Conservation (phyloP, 2,329 filamentous ascomycete species). For the Beauveria asiatica region DNA sequence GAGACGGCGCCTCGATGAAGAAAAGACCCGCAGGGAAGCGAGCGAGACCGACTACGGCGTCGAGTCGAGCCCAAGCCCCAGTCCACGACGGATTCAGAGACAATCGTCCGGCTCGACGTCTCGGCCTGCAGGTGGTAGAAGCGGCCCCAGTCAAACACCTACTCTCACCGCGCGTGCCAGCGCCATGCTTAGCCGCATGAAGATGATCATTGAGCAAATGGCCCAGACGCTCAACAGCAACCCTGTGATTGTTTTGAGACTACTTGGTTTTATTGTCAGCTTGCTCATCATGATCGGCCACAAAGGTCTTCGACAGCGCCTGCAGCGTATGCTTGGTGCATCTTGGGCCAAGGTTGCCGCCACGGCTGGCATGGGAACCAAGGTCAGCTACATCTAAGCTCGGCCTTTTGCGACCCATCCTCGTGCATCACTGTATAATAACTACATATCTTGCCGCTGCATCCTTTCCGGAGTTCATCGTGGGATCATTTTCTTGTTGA, state of each 20-base stretch:
- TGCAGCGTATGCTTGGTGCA: slow-evolving; percentile 58
- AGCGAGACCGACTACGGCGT: slow-evolving; percentile 64
- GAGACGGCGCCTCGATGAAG: slow-evolving; percentile 43
- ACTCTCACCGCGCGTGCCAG: slow-evolving; percentile 41
- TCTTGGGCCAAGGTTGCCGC: slow-evolving; percentile 74
- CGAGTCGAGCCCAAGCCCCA: slow-evolving; percentile 38
- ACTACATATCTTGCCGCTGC: slow-evolving; percentile 10
- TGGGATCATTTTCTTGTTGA: not conserved
- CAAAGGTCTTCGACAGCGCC: slow-evolving; percentile 63
- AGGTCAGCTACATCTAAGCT: slow-evolving; percentile 84
- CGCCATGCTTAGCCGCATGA: slow-evolving; percentile 44
- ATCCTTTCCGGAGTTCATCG: slow-evolving; percentile 11
- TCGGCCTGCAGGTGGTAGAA: slow-evolving; percentile 19
- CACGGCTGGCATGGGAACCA: slow-evolving; percentile 92
- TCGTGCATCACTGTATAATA: slow-evolving; percentile 17
- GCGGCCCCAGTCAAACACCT: slow-evolving; percentile 20
- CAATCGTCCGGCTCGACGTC: slow-evolving; percentile 12
- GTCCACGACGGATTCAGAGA: not conserved
- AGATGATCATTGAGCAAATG: slow-evolving; percentile 42
- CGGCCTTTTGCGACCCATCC: not conserved
- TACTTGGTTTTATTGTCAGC: slow-evolving; percentile 71
- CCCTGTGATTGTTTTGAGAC: slow-evolving; percentile 47
- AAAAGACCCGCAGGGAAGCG: slow-evolving; percentile 38
- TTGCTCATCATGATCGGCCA: slow-evolving; percentile 69
- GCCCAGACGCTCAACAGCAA: slow-evolving; percentile 45